phyloP scores from a whole-genome alignment of 2,329 filamentous ascomycete genomes.

The Fusarium succisae region DNA sequence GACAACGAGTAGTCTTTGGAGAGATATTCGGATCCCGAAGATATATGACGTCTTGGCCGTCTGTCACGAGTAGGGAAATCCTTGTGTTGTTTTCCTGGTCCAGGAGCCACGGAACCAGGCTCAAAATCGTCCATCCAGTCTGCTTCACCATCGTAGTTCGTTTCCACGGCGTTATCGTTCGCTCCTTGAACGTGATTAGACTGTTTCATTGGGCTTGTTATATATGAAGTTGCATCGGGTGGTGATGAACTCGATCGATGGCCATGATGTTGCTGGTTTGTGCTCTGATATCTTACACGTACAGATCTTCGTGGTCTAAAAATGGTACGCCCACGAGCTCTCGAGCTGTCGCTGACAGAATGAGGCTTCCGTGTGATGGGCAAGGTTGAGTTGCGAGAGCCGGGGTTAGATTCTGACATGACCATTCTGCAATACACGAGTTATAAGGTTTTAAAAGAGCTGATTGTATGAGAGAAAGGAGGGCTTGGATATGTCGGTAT shows the following conservation, averaged over 20 bases:
- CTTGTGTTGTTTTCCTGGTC: neutral
- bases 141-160: neutral
- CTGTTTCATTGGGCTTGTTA: neutral
- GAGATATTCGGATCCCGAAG: neutral
- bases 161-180: neutral
- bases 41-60: neutral
- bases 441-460: conserved; percentile 25
- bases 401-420: conserved; percentile 43
- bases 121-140: neutral
- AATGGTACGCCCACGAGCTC: conserved; percentile 42
- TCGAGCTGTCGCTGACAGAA: conserved; percentile 22
- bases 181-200: neutral
- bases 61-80: neutral
- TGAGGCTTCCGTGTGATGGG: conserved; percentile 16
- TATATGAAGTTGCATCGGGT: neutral
- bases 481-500: neutral
- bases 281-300: conserved; percentile 32
- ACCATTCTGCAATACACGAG: conserved; percentile 40
- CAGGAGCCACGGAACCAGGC: neutral
- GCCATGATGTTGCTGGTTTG: neutral
- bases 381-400: conserved; percentile 33
- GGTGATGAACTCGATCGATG: conserved; percentile 10
- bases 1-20: neutral
- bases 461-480: conserved; percentile 32
- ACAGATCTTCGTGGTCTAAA: conserved; percentile 40